These are phyloP conservation scores for Polychaeton citri DNA, from an alignment of 2,329 filamentous ascomycete species.

Conservation along the genomic window DNA sequence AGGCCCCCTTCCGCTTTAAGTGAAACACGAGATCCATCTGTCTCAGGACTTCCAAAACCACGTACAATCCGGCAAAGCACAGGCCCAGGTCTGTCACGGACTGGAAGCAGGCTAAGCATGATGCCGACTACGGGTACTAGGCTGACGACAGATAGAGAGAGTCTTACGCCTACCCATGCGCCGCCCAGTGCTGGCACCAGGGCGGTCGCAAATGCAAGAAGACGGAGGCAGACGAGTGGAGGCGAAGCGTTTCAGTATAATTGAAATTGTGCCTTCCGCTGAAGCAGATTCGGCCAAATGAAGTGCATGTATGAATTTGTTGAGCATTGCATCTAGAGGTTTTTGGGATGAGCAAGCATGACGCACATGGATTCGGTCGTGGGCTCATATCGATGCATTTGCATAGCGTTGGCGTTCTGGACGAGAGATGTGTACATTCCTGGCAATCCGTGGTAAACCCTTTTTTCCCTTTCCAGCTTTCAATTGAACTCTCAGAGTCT, in stretches of 20 bases:
- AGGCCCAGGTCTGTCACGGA: constrained; percentile 3
- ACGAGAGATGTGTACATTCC: too few species aligned
- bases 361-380: too few species aligned
- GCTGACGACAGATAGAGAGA: constrained; percentile 5
- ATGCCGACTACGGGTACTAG: constrained; percentile 4
- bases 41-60: constrained; percentile 6
- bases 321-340: too few species aligned
- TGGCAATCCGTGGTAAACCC: too few species aligned
- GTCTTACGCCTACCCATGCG: constrained; percentile 15
- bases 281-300: too few species aligned
- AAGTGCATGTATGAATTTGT: too few species aligned
- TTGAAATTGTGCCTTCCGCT: too few species aligned
- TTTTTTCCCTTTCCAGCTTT: too few species aligned
- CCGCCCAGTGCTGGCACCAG: constrained; percentile 8
- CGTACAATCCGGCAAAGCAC: constrained; percentile 11
- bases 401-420: too few species aligned
- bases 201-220: constrained; percentile 8
- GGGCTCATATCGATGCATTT: too few species aligned
- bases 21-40: neutral
- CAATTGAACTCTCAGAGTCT: too few species aligned
- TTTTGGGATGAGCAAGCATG: too few species aligned
- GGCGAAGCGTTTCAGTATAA: constrained; percentile 2
- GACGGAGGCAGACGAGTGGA: constrained; percentile 10
- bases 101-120: constrained; percentile 14
- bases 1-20: constrained; percentile 1